Base-by-base conservation (phyloP, 768 basidiomycete species). In the Pluteus cervinus region DNA sequence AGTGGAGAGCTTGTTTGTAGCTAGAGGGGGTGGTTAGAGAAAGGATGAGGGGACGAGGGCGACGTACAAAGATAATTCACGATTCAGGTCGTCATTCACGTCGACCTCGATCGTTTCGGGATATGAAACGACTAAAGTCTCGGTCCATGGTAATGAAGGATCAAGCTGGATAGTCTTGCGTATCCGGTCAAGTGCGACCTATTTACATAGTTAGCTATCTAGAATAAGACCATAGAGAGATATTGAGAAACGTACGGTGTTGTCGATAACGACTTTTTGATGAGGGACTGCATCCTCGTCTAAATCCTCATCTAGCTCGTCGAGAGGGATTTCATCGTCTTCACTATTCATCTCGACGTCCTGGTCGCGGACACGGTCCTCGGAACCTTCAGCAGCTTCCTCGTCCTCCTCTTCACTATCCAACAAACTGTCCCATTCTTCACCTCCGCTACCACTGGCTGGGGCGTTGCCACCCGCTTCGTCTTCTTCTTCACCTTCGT, bases 21-120 rank as follows among this genome's bases (percentile, higher is more conserved):
- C 94, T 98, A 52, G 2, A 45, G 23, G 33, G 23, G 18, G 35
- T 11, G 28, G 34, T 33, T 12, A 24, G 25, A 30, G 12, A 7
- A 23, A n/a, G 16, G 25, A n/a, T 40, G n/a, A 24, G 8, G n/a
- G 29, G 15, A 17, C 26, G 25, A 30, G 31, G 18, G 24, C 18
- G 6, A 70, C 88, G 43, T 58, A 98, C 92, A 99, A 97, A 12
- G 90, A 87, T 29, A 97, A 76, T 62, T 99, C 96, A 41, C 96
- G 86, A 48, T 88, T 85, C 17, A 99, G 70, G 59, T 98, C 94
- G 57, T 92, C 86, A 36, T 86, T 60, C 17, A 90, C 80, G 46
- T 90, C 84, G 22, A 80, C 81, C 3, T 81, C 72, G 39, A 88
- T 81, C n/a, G 71, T 69, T 41, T 84, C 63, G 4, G 89, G 84